These are phyloP conservation scores for Aspergillus taichungensis DNA, from an alignment of 495 filamentous ascomycete species.

Conservation along the genomic window DNA sequence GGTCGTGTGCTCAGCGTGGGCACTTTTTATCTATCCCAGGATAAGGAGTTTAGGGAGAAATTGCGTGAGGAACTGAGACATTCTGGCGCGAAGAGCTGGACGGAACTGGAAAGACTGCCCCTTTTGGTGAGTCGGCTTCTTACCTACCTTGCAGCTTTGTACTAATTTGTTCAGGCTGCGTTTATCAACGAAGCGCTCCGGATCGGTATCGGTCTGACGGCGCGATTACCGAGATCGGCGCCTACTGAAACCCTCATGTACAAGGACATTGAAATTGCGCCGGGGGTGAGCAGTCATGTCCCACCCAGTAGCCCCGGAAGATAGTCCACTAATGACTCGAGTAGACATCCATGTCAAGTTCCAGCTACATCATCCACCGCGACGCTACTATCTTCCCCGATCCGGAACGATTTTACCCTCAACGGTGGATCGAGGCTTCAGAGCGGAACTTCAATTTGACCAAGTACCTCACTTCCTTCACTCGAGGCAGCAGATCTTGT, in stretches of 20 bases:
- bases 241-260: constrained; percentile 30
- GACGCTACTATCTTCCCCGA: constrained; percentile 36
- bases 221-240: constrained; percentile 30
- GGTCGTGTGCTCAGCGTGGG: constrained; percentile 10
- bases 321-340: constrained; percentile 2
- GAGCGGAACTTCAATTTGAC: constrained; percentile 17
- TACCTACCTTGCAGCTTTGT: not conserved
- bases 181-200: constrained; percentile 40
- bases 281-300: constrained; percentile 16
- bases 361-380: constrained; percentile 35
- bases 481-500: constrained; percentile 34
- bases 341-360: constrained; percentile 30
- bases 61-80: constrained; percentile 20
- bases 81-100: constrained; percentile 18
- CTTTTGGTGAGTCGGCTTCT: constrained; percentile 25
- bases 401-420: constrained; percentile 32
- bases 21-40: constrained; percentile 10
- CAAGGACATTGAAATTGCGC: constrained; percentile 22
- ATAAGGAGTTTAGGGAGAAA: constrained; percentile 6
- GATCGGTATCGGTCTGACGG: constrained; percentile 28
- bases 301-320: not conserved
- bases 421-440: constrained; percentile 37
- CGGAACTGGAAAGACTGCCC: constrained; percentile 39
- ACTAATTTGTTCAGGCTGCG: constrained; percentile 14
- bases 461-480: constrained; percentile 32